Evolutionary conservation across 75 land plant species (phyloP), one percentile per base, ranked within the genome.

Genomic region (Larix kaempferi): DNA sequence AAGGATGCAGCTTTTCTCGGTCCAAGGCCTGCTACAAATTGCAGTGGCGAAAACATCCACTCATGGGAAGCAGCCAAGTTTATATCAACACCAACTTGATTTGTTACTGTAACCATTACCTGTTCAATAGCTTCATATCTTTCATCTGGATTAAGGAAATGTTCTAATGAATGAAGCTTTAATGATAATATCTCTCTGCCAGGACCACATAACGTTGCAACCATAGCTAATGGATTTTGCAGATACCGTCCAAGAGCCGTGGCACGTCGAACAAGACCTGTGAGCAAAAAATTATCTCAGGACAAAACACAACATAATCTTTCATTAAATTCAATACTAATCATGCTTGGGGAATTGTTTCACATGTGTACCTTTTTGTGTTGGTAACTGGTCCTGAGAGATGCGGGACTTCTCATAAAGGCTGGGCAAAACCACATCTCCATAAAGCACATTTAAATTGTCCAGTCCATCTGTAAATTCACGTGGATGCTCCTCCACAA

Each of bases 201-300:
- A 39, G 95, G 93, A 27, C 99, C 99, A 90, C 99, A 96, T 35
- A 96, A 80, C 58, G 99, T 85, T 58, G 99, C 90, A 82, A 96
- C 84, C 92, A 94, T 90, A 11, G 99, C 98, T 75, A 96, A 77
- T 62, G 99, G 99, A 79, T 94, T 96, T 83, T 96, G 99, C 58
- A 94, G 89, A 76, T 89, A 92, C 21, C 99, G 90, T 22, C 98
- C 99, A 80, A 96, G 88, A 58, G 95, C 98, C 55, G 89, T 93
- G 73, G 99, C 98, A 39, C 99, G 98, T 77, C 89, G 92, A 3
- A 96, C 93, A 77, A 92, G 92, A 69, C 95, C 99, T 96, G 82
- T 37, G 63, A 84, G 62, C 29, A 39, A 3, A 72, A 39, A 55
- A 49, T 6, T 10, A 11, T 74, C 22, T 49, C 21, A 77, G 19